phyloP scores from a whole-genome alignment of 2,329 filamentous ascomycete genomes.

The Aspergillus quadricinctus region DNA sequence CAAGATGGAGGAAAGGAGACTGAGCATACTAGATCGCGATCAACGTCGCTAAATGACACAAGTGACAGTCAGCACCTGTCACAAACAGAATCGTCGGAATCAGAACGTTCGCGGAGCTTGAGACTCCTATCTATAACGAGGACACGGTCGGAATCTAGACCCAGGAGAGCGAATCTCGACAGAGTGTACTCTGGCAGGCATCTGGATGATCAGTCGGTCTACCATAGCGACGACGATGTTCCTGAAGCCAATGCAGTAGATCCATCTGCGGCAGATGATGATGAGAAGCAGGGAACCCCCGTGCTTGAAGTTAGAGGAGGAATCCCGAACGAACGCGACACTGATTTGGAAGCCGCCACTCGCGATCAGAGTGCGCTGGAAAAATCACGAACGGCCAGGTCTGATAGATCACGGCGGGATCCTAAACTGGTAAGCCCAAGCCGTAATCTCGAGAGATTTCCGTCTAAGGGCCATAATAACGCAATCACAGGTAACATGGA shows the following conservation, averaged over 20 bases:
- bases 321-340: constrained; percentile 23
- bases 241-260: constrained; percentile 7
- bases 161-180: constrained; percentile 13
- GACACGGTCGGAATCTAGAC: constrained; percentile 14
- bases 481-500: constrained; percentile 42
- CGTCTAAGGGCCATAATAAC: not conserved
- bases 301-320: constrained; percentile 21
- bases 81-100: constrained; percentile 1
- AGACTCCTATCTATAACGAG: constrained; percentile 3
- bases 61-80: constrained; percentile 9
- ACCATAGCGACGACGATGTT: constrained; percentile 21
- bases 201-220: constrained; percentile 31
- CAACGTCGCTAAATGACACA: constrained; percentile 15
- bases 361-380: constrained; percentile 12
- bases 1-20: not conserved
- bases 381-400: constrained; percentile 19
- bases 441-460: not conserved
- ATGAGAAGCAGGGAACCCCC: constrained; percentile 11
- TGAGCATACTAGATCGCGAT: constrained; percentile 9
- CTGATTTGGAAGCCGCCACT: constrained; percentile 21
- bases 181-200: constrained; percentile 28
- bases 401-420: constrained; percentile 18
- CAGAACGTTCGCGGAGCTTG: constrained; percentile 2
- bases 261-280: constrained; percentile 2
- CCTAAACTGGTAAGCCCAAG: constrained; percentile 20